phyloP scores from a whole-genome alignment of 179 eudicot genomes.

The Gypsophila paniculata region DNA sequence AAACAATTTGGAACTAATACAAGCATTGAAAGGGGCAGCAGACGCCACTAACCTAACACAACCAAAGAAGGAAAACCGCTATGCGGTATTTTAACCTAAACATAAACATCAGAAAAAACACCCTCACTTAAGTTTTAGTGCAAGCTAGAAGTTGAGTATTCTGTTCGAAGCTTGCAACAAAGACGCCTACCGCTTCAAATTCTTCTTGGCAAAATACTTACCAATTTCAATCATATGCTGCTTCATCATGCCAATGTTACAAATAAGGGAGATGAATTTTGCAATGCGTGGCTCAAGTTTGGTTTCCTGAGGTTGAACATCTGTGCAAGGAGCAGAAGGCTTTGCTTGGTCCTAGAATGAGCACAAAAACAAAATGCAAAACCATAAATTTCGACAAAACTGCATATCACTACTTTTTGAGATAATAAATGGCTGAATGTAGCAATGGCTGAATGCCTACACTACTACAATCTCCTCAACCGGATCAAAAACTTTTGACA shows the following conservation, averaged over 20 bases:
- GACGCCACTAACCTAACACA: background rate
- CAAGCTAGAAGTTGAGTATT: background rate
- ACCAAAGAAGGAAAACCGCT: background rate
- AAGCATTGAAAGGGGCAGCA: background rate
- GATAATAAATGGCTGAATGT: background rate
- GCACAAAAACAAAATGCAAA: conserved; percentile 3
- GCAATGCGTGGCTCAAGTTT: conserved; percentile 77
- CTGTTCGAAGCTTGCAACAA: background rate
- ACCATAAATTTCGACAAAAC: background rate
- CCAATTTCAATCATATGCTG: conserved; percentile 99
- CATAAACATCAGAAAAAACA: background rate
- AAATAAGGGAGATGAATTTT: conserved; percentile 81
- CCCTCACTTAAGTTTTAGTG: background rate
- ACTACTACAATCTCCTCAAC: background rate
- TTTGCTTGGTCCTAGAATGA: conserved; percentile 48
- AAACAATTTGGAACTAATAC: conserved; percentile 1
- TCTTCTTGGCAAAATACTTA: conserved; percentile 21
- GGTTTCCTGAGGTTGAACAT: conserved; percentile 54
- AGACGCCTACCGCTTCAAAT: background rate
- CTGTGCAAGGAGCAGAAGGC: conserved; percentile 29
- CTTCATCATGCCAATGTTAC: conserved; percentile 92
- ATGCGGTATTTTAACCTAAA: background rate
- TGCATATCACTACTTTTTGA: background rate
- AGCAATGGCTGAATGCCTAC: background rate
- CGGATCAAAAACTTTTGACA: background rate